phyloP scores from a whole-genome alignment of 2,329 filamentous ascomycete genomes.

The Neospermospora avenae region DNA sequence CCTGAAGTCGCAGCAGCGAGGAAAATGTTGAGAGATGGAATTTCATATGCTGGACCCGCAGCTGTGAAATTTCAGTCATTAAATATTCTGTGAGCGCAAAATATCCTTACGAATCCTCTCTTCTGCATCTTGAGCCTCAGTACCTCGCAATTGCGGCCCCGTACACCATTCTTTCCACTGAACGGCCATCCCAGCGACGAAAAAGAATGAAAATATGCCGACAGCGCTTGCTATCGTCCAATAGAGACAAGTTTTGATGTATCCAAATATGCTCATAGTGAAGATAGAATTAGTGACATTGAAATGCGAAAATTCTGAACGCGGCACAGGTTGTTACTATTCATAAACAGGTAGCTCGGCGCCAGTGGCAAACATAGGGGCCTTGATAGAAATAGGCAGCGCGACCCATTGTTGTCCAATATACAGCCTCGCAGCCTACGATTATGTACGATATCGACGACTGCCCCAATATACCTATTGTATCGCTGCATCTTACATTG shows the following conservation, averaged over 20 bases:
- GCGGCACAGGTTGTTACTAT: not conserved
- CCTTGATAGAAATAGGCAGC: slow-evolving; percentile 5
- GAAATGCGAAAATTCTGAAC: not conserved
- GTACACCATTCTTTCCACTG: slow-evolving; percentile 1
- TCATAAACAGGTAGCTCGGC: not conserved
- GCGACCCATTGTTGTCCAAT: not conserved
- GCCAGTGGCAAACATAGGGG: not conserved
- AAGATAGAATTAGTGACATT: not conserved
- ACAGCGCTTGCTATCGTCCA: not conserved
- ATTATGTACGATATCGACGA: not conserved
- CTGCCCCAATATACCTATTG: not conserved
- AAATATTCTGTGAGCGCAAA: not conserved
- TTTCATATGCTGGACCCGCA: slow-evolving; percentile 12
- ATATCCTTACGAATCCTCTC: slow-evolving; percentile 15
- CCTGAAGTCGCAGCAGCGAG: slow-evolving; percentile 18
- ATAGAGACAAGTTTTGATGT: not conserved
- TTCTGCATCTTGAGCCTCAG: slow-evolving; percentile 16
- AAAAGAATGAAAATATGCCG: slow-evolving; percentile 1
- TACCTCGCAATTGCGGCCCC: not conserved
- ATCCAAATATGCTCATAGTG: not conserved
- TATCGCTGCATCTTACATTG: not conserved
- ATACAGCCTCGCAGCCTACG: not conserved
- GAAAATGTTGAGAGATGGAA: slow-evolving; percentile 17
- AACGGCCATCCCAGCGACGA: not conserved
- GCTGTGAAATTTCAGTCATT: not conserved